Base-by-base conservation (phyloP, 352 stramenopile species). In the Pythium volutum region DNA sequence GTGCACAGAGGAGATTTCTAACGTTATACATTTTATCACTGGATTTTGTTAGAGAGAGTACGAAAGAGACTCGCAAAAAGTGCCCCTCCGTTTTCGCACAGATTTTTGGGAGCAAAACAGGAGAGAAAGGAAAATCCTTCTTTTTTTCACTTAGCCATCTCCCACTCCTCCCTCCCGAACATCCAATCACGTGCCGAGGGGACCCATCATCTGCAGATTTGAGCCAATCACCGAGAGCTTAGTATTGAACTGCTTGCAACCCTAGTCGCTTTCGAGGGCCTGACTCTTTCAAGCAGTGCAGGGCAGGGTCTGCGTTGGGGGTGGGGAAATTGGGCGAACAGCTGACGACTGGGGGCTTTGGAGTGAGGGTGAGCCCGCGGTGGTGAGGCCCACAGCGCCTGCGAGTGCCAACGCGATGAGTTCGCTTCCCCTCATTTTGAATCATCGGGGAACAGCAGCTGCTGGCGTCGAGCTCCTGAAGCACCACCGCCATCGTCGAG, bases 351-450 rank as follows among this genome's bases (percentile, higher is more conserved):
- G 2, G 39, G 27, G 25, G 53, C 20, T 8, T 36, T 36, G 10
- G 31, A 36, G 31, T 36, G 31, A 36, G 31, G 31, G 38, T 25
- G 20, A 16, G 15, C 36, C 12, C 52, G 42, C 25, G 41, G 42
- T 15, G 6, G 29, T 29, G 48, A 27, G 31, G 48, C 18, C 48
- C 10, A 16, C 29, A 22, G 9, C 10, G 42, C 22, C n/a, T 18
- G 49, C 26, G 11, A 18, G 49, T 33, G 23, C 16, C 26, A 12
- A 36, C 18, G 16, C 34, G 33, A 64, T 67, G 60, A 67, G 60
- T 67, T 67, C 62, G 26, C 52, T 57, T 8, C 27, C 36, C 26
- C 33, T 45, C n/a, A 67, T 67, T 67, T 67, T 67, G 43, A 61
- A 67, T 61, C 52, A 62, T 62, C 51, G 34, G 52, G n/a, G 38